Conservation (phyloP, 345 rosid species). For the Camelina hispida region DNA sequence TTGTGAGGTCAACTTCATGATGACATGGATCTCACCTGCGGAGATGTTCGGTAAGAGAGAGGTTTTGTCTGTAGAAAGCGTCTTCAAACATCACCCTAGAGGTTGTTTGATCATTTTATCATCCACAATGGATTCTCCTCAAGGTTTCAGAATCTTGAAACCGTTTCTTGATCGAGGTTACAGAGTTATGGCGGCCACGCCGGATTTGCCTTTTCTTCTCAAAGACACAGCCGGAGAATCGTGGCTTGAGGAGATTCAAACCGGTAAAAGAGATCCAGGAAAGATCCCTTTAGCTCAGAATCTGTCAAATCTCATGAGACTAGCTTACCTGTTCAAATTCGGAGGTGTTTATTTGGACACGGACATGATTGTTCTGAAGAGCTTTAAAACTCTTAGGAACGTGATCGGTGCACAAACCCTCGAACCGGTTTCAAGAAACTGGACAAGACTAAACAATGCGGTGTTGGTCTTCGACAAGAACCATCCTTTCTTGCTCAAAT, state of each 20-base stretch:
- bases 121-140: conserved; percentile 55
- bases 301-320: conserved; percentile 65
- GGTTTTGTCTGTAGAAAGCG: conserved; percentile 54
- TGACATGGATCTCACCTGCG: conserved; percentile 76
- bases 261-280: conserved; percentile 61
- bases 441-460: conserved; percentile 74
- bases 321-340: conserved; percentile 58
- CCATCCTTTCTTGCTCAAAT: conserved; percentile 62
- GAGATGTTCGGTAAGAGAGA: conserved; percentile 56
- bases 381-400: conserved; percentile 55
- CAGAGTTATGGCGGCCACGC: conserved; percentile 56
- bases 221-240: conserved; percentile 59
- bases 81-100: conserved; percentile 56
- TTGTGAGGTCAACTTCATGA: conserved; percentile 58
- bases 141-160: conserved; percentile 52
- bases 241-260: conserved; percentile 60
- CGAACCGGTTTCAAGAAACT: conserved; percentile 48
- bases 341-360: conserved; percentile 83
- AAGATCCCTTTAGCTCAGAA: conserved; percentile 60
- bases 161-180: conserved; percentile 53
- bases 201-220: conserved; percentile 59
- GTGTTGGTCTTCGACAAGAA: conserved; percentile 58
- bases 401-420: conserved; percentile 69
- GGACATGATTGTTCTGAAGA: conserved; percentile 65
- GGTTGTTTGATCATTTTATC: conserved; percentile 69